Base-by-base conservation (phyloP, 306 rosid genomes). In the Medicago ruthenica region DNA sequence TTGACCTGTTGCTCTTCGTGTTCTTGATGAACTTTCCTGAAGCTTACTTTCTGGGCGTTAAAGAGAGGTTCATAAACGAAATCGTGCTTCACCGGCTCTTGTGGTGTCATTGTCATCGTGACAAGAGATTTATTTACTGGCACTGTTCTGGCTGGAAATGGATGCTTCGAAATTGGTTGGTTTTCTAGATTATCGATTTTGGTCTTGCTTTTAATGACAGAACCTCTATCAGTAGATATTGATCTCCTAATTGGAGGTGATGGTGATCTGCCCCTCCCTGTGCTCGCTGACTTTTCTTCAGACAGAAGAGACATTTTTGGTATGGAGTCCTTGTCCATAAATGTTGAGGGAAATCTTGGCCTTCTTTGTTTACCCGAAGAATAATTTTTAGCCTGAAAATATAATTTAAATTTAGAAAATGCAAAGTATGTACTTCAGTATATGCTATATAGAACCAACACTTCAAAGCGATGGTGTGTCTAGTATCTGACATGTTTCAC, bases 311-410 rank as follows among this genome's bases (percentile, higher is more conserved):
- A 77, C 81, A 83, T 87, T 83, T 80, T 95, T 31, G 84, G 87
- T 10, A 78, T 60, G 27, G 79, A 67, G 40, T 95, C 97, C 80
- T 86, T 91, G 73, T 94, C 98, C 2, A 73, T 61, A 24, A 85
- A 81, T 20, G 80, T 83, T 42, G 91, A 84, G 66, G 89, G 97
- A 85, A 88, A 87, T 78, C 96, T 88, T 10, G 92, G 71, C 82
- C 98, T 88, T 74, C 94, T 86, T 31, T 87, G 97, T 88, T 95
- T 92, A 50, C 96, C 96, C 0, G 96, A 92, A 69, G 98, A 95
- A 81, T 92, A 88, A 64, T 89, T 95, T 89, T 88, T 87, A 53
- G 93, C 89, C 98, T 94, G 91, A 74, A 68, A 80, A 71, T 40
- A 66, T 14, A 53, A 65, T 11, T 74, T 67, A 34, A 63, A 71